Conservation (phyloP, 2,329 filamentous ascomycete species). For the Talaromyces sp. region DNA sequence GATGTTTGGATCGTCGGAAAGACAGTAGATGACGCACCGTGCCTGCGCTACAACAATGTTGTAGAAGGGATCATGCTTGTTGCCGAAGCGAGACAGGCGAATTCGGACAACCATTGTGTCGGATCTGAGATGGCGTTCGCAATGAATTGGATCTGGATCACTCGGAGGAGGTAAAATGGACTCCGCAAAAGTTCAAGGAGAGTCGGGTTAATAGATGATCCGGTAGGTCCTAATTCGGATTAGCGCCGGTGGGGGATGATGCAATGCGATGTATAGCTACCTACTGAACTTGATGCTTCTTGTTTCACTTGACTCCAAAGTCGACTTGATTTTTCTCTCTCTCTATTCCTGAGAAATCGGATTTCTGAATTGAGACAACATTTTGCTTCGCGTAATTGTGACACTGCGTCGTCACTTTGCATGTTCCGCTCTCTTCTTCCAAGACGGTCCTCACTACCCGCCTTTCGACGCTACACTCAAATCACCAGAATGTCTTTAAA, state of each 20-base stretch:
- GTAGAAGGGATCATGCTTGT: conserved; percentile 86
- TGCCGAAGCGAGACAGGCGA: conserved; percentile 90
- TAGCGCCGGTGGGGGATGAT: conserved; percentile 28
- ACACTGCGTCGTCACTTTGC: conserved; percentile 7
- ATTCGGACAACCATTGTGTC: conserved; percentile 86
- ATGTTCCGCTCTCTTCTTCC: conserved; percentile 31
- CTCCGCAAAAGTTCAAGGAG: conserved; percentile 34
- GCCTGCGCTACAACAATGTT: conserved; percentile 97
- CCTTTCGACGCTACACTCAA: conserved; percentile 30
- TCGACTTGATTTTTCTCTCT: not conserved
- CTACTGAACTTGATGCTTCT: not conserved
- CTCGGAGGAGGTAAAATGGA: conserved; percentile 7
- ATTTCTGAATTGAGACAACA: no score
- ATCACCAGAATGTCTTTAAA: conserved; percentile 46
- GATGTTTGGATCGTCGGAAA: not conserved
- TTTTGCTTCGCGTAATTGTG: no score
- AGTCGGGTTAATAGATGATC: conserved; percentile 32
- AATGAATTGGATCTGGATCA: conserved; percentile 1
- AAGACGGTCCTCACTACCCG: conserved; percentile 15
- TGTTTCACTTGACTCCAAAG: not conserved
- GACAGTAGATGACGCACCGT: conserved; percentile 59
- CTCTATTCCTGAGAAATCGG: no score
- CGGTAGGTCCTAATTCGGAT: conserved; percentile 17
- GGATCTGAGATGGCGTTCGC: conserved; percentile 9
- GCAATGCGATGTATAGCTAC: conserved; percentile 26